phyloP scores from a whole-genome alignment of 139 green algal species.

The Pseudopediastrum boryanum region DNA sequence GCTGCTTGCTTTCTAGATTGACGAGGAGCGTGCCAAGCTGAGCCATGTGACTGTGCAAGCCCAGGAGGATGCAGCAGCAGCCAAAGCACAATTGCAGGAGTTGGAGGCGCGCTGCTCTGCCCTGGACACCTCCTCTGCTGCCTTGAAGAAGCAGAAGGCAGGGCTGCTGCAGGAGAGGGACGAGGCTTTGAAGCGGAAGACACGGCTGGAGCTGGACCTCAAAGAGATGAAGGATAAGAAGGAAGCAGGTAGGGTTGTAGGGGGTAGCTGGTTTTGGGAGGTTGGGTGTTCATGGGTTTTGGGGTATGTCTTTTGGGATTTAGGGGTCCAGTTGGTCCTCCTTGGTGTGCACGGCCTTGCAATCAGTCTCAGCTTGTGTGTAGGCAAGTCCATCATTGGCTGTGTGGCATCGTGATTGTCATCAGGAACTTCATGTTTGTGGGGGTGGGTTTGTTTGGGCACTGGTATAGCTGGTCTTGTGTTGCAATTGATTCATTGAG shows the following conservation, averaged over 20 bases:
- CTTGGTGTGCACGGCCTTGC: too few relatives aligned
- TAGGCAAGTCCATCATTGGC: too few relatives aligned
- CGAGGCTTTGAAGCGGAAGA: slow-evolving; percentile 47
- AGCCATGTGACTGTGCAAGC: slow-evolving; percentile 19
- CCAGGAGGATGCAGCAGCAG: slow-evolving; percentile 6
- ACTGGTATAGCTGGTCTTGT: too few relatives aligned
- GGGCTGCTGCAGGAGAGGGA: slow-evolving; percentile 43
- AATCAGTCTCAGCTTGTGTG: too few relatives aligned
- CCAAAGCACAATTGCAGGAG: slow-evolving; percentile 11
- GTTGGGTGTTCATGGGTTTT: too few relatives aligned
- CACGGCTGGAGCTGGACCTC: slow-evolving; percentile 77
- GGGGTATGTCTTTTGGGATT: too few relatives aligned
- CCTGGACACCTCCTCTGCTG: background rate
- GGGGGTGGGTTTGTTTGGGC: too few relatives aligned
- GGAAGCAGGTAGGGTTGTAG: slow-evolving; percentile 43
- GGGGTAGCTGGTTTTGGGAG: too few relatives aligned
- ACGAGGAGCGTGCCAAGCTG: slow-evolving; percentile 33
- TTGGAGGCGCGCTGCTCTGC: slow-evolving; percentile 12
- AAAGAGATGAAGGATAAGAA: slow-evolving; percentile 47
- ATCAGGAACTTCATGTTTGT: too few relatives aligned
- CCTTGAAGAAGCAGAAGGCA: slow-evolving; percentile 37
- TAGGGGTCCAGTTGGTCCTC: too few relatives aligned
- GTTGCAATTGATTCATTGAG: too few relatives aligned
- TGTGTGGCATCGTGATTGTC: too few relatives aligned
- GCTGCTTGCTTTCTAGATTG: background rate